Conservation (phyloP, 2,329 filamentous ascomycete genomes). For the Dendrostoma leiphaemia region DNA sequence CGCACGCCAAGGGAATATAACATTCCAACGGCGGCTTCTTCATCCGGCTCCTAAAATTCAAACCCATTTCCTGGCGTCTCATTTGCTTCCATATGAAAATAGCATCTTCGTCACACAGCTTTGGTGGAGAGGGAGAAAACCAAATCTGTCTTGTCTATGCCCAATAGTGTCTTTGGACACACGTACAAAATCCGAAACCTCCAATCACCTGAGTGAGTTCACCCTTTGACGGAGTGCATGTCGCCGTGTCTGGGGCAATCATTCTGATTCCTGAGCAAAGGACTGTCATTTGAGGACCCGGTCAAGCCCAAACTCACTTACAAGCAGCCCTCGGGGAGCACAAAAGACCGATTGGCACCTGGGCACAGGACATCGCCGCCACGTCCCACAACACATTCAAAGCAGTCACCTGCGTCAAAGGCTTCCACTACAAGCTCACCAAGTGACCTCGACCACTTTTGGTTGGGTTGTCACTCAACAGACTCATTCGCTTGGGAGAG, state of each 20-base stretch:
- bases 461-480: not conserved
- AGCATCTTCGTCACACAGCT: not conserved
- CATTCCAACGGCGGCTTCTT: slow-evolving; percentile 2
- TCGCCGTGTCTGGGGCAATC: not conserved
- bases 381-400: not conserved
- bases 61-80: not conserved
- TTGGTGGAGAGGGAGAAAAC: not conserved
- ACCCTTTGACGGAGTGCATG: not conserved
- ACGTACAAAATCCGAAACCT: not conserved
- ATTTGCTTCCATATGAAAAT: not conserved
- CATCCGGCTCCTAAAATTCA: not conserved
- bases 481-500: not conserved
- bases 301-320: slow-evolving; percentile 1
- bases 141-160: not conserved
- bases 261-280: not conserved
- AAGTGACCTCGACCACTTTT: not conserved
- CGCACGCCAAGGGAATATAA: not conserved
- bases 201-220: not conserved
- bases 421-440: not conserved
- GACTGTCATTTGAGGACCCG: slow-evolving; percentile 2
- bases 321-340: slow-evolving; percentile 13
- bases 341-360: slow-evolving; percentile 6
- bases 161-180: not conserved
- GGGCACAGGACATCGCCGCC: not conserved
- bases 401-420: not conserved